These are phyloP conservation scores for Monilinia polystroma DNA, from an alignment of 2,329 filamentous ascomycete genomes.

Conservation along the genomic window DNA sequence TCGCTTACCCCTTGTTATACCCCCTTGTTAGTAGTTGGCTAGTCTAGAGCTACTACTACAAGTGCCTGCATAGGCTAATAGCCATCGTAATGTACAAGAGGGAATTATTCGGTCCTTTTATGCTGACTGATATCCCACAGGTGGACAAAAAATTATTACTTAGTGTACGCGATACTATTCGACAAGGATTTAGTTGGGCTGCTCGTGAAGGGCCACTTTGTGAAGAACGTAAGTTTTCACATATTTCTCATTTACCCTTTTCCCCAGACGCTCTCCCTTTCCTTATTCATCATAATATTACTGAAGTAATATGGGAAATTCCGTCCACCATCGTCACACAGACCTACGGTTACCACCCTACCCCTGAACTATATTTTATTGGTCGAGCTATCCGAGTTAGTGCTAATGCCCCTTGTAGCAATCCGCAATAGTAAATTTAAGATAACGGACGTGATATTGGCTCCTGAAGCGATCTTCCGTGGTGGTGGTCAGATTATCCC, in stretches of 20 bases:
- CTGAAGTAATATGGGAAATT: slow-evolving; percentile 18
- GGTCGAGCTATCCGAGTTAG: slow-evolving; percentile 25
- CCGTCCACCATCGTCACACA: slow-evolving; percentile 14
- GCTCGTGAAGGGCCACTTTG: slow-evolving; percentile 92
- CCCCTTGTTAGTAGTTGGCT: slow-evolving; percentile 1
- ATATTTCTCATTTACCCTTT: slow-evolving; percentile 27
- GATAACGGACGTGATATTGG: slow-evolving; percentile 85
- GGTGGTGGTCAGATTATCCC: slow-evolving; percentile 97
- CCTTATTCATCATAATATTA: background rate
- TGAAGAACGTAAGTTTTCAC: slow-evolving; percentile 78
- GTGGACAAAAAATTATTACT: slow-evolving; percentile 90
- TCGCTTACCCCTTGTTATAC: slow-evolving; percentile 1
- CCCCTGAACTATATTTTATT: slow-evolving; percentile 26
- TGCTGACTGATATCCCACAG: slow-evolving; percentile 43
- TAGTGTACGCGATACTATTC: slow-evolving; percentile 85
- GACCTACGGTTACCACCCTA: background rate
- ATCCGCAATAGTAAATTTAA: slow-evolving; percentile 98
- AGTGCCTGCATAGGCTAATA: slow-evolving; percentile 15
- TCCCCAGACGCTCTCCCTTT: slow-evolving; percentile 11
- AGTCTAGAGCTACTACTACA: slow-evolving; percentile 1
- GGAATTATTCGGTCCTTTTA: slow-evolving; percentile 33
- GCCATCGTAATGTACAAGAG: slow-evolving; percentile 11
- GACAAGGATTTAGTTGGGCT: slow-evolving; percentile 96
- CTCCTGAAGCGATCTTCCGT: slow-evolving; percentile 87
- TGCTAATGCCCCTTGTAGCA: slow-evolving; percentile 52